phyloP scores from a whole-genome alignment of 306 rosid species.

The Hippophae tibetana region DNA sequence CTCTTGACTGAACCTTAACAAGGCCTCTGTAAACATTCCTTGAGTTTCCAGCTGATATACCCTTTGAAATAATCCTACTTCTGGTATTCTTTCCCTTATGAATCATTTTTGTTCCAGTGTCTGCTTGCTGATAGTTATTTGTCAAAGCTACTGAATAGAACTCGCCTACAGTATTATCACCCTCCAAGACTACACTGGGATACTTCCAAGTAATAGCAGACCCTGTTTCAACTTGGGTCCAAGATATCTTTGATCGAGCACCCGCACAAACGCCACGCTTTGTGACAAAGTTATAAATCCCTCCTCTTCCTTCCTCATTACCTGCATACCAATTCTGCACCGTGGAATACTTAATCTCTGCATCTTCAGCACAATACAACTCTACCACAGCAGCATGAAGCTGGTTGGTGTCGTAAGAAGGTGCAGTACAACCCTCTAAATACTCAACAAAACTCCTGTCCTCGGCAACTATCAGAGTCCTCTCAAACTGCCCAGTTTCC shows the following conservation, averaged over 20 bases:
- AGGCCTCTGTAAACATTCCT: constrained; percentile 87
- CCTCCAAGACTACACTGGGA: constrained; percentile 91
- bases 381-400: constrained; percentile 97
- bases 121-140: constrained; percentile 85
- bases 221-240: constrained; percentile 97
- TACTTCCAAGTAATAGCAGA: constrained; percentile 95
- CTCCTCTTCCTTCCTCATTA: constrained; percentile 76
- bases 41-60: constrained; percentile 80
- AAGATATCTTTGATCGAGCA: constrained; percentile 62
- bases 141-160: constrained; percentile 92
- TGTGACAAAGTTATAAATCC: constrained; percentile 73
- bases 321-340: constrained; percentile 98
- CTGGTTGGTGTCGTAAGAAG: constrained; percentile 82
- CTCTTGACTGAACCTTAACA: constrained; percentile 80
- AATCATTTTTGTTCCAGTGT: constrained; percentile 92
- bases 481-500: constrained; percentile 91
- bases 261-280: constrained; percentile 86
- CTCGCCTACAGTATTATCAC: constrained; percentile 81
- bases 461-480: constrained; percentile 87
- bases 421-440: constrained; percentile 92
- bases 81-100: constrained; percentile 86
- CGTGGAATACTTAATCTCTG: constrained; percentile 86
- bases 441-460: constrained; percentile 84
- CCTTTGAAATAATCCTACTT: constrained; percentile 90
- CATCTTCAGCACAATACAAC: constrained; percentile 59